Conservation (phyloP, 2,329 filamentous ascomycete species). For the Kalaharituber pfeilii region DNA sequence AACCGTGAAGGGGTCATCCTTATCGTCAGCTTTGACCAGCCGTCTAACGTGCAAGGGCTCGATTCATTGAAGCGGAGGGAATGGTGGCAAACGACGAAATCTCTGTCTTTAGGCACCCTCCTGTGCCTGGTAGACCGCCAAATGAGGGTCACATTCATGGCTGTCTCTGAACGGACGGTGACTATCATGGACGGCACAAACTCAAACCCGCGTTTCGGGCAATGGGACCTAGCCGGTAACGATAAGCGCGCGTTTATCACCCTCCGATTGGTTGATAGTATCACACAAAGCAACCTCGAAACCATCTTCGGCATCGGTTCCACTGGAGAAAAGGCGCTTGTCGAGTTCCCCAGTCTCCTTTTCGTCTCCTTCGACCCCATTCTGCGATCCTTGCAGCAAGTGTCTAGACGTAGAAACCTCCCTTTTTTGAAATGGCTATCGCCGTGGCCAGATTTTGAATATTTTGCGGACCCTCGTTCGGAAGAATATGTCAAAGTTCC, state of each 20-base stretch:
- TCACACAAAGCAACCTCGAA: constrained; percentile 18
- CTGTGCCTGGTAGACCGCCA: constrained; percentile 16
- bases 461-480: constrained; percentile 1
- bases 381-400: constrained; percentile 23
- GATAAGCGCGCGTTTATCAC: constrained; percentile 19
- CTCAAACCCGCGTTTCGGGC: constrained; percentile 27
- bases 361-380: constrained; percentile 24
- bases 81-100: constrained; percentile 15
- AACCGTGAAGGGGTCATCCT: constrained; percentile 13
- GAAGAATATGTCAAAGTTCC: constrained; percentile 8
- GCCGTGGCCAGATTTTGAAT: neutral
- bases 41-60: constrained; percentile 1
- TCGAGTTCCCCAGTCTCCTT: constrained; percentile 25
- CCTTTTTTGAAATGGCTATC: constrained; percentile 2
- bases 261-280: constrained; percentile 15
- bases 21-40: constrained; percentile 16
- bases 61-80: constrained; percentile 13
- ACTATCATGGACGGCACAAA: constrained; percentile 27
- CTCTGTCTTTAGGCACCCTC: constrained; percentile 11
- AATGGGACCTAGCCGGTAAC: constrained; percentile 18
- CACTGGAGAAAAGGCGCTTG: constrained; percentile 10
- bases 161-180: constrained; percentile 12
- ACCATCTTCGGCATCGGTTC: constrained; percentile 1
- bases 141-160: constrained; percentile 18
- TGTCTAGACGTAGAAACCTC: constrained; percentile 3